These are phyloP conservation scores for Pseudogymnoascus verrucosus DNA, from an alignment of 2,329 filamentous ascomycete species.

Conservation along the genomic window DNA sequence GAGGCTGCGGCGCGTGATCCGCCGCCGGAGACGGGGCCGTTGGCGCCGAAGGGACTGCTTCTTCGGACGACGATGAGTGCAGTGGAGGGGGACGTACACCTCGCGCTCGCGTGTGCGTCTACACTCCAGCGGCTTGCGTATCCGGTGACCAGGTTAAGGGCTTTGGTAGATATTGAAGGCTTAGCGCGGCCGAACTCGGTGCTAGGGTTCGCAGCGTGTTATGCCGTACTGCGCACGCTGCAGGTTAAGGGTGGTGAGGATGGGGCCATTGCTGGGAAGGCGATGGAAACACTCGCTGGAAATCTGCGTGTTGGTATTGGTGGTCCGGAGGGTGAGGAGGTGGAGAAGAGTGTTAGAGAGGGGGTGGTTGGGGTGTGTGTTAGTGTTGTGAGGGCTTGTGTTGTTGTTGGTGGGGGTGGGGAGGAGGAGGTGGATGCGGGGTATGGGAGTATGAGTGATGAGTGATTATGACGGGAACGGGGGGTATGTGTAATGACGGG, in stretches of 20 bases:
- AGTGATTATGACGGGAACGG: constrained; percentile 15
- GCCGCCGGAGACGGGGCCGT: background rate
- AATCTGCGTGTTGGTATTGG: constrained; percentile 55
- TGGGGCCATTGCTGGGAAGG: constrained; percentile 34
- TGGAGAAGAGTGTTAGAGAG: constrained; percentile 44
- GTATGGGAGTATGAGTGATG: constrained; percentile 50
- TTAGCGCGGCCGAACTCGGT: constrained; percentile 26
- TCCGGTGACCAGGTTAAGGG: background rate
- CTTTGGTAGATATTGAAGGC: background rate
- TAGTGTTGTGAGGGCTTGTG: constrained; percentile 45
- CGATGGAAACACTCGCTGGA: constrained; percentile 49
- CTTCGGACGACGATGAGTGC: constrained; percentile 31
- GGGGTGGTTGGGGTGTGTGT: constrained; percentile 49
- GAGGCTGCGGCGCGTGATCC: background rate
- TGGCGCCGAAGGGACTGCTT: constrained; percentile 11
- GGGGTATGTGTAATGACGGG: constrained; percentile 20
- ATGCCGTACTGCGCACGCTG: constrained; percentile 49
- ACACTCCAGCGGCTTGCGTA: background rate
- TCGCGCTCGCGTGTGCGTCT: background rate
- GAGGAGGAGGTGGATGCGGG: constrained; percentile 53
- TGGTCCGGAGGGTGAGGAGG: constrained; percentile 41
- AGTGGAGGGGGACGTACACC: background rate
- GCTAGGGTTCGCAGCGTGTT: constrained; percentile 51
- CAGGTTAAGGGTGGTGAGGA: constrained; percentile 39
- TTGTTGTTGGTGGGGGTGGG: constrained; percentile 30